phyloP scores from a whole-genome alignment of 2,329 filamentous ascomycete genomes.

The Fusarium buharicum region DNA sequence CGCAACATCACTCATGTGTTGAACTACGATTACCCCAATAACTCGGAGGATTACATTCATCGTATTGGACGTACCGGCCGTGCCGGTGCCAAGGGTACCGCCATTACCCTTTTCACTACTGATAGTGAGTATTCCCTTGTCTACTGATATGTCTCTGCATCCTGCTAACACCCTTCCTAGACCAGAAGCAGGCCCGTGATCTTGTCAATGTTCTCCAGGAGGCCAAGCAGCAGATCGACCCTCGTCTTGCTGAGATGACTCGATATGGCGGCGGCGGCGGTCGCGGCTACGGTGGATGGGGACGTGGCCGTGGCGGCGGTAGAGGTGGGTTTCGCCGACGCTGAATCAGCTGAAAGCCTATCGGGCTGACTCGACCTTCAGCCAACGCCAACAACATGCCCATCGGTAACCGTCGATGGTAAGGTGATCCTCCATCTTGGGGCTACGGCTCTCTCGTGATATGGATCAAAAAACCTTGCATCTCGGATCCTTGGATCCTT shows the following conservation, averaged over 20 bases:
- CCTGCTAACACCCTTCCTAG: conserved; percentile 60
- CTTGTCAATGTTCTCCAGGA: conserved; percentile 91
- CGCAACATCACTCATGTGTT: conserved; percentile 99
- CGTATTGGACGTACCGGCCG: conserved; percentile 96
- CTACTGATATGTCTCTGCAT: neutral
- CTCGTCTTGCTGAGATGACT: conserved; percentile 93
- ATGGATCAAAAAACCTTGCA: conserved; percentile 28
- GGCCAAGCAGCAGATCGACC: conserved; percentile 98
- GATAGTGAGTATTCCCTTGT: conserved; percentile 80
- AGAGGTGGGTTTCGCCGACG: conserved; percentile 59
- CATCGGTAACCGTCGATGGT: conserved; percentile 63
- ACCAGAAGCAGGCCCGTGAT: conserved; percentile 96
- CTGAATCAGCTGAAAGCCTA: conserved; percentile 47
- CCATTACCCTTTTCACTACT: conserved; percentile 98
- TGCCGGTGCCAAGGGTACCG: conserved; percentile 93
- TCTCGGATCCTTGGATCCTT: conserved; percentile 27
- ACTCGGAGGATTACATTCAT: conserved; percentile 98
- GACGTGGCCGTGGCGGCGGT: conserved; percentile 70
- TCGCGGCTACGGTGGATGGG: conserved; percentile 77
- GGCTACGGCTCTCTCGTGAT: conserved; percentile 25
- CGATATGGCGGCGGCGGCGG: conserved; percentile 87
- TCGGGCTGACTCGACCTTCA: conserved; percentile 52
- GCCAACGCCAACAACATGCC: conserved; percentile 63
- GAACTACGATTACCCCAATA: conserved; percentile 99
- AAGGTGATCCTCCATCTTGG: conserved; percentile 44